Evolutionary conservation across 2,329 filamentous ascomycete species (phyloP).

Genomic region (Fusarium chuoi): DNA sequence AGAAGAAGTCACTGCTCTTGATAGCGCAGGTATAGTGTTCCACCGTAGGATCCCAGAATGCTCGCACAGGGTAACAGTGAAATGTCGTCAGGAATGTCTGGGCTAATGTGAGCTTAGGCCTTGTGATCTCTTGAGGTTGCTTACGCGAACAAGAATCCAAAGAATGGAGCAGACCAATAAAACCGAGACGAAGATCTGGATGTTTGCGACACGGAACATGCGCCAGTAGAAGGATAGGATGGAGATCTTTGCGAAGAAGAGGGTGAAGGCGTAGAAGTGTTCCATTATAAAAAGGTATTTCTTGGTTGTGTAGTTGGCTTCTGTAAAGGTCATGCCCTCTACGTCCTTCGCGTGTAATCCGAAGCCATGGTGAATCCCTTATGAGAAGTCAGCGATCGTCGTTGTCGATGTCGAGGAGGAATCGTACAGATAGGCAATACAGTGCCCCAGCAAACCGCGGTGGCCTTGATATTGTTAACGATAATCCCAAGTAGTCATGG

Average conservation of each 20-base stretch:
- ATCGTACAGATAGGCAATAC: conserved; percentile 32
- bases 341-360: conserved; percentile 30
- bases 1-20: conserved; percentile 33
- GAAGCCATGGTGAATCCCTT: conserved; percentile 36
- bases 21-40: conserved; percentile 40
- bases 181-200: conserved; percentile 39
- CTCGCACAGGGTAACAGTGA: conserved; percentile 28
- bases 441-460: conserved; percentile 23
- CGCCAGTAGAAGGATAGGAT: conserved; percentile 49
- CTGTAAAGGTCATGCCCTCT: neutral
- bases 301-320: conserved; percentile 25
- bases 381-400: neutral
- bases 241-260: conserved; percentile 45
- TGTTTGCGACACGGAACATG: conserved; percentile 44
- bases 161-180: conserved; percentile 40
- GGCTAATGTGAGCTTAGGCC: neutral
- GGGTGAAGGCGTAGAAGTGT: conserved; percentile 44
- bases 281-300: conserved; percentile 41
- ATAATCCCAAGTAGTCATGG: accelerated
- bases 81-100: conserved; percentile 25
- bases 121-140: neutral
- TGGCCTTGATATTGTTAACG: conserved; percentile 12
- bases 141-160: conserved; percentile 43
- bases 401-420: neutral
- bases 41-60: conserved; percentile 28